Evolutionary conservation across 2,329 filamentous ascomycete genomes (phyloP), one percentile per base, ranked within the genome.

Genomic region (Sporothrix globosa): DNA sequence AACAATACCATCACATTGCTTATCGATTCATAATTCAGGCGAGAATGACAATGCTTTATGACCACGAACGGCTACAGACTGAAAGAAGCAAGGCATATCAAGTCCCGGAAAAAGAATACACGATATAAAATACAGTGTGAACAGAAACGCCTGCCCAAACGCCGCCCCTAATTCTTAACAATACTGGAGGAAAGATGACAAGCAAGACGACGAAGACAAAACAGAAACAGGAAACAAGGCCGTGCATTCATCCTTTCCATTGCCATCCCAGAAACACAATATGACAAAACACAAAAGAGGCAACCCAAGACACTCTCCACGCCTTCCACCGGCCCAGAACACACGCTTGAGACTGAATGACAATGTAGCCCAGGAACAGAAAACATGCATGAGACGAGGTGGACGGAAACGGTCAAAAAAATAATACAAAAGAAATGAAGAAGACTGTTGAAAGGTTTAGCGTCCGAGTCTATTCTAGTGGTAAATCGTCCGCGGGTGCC

Each of bases 401-500:
- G 11, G 11, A 44, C 41, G 10, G 11, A 44, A 21, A 41, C 11
- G 17, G 10, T 0, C 11, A 44, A 44, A 14, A 14, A 9, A 7
- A 50, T n/a, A 46, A 34, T 21, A 50, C 63, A 53, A 58, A 60
- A 24, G 41, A 34, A 60, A 60, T 2, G 53, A 34, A 56, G 13
- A 10, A 4, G n/a, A 17, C 27, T 19, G 5, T 1, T 34, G 34
- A 34, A 7, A 34, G 34, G 34, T 9, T 34, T 7, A 34, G 34
- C 5, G 34, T 34, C 34, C 34, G 53, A 7, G 19, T 27, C 11
- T 19, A 4, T 10, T 24, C 54, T 46, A 73, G 4, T 71, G 69
- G 53, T 34, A 71, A 71, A n/a, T 69, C 61, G 39, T 70, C 14
- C 1, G 53, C 21, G 0, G 79, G 76, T 0, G 78, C 79, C 2